These are phyloP conservation scores for Acer saccharum DNA, from an alignment of 345 rosid genomes.

Conservation along the genomic window DNA sequence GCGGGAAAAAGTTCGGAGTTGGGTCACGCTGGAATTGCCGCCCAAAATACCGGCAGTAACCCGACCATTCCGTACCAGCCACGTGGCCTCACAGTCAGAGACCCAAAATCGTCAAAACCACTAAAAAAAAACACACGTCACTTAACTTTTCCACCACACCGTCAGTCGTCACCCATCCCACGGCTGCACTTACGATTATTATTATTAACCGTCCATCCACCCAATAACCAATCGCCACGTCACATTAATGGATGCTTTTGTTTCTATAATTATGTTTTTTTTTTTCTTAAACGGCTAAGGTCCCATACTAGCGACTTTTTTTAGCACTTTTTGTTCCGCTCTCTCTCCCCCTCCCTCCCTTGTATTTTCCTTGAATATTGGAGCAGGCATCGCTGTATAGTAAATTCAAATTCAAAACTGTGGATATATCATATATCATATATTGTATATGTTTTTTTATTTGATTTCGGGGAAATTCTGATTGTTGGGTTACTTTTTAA, in stretches of 20 bases:
- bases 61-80: slow-evolving; percentile 18
- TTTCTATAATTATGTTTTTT: neutral
- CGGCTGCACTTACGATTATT: neutral
- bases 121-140: neutral
- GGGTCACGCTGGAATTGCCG: slow-evolving; percentile 24
- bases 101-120: neutral
- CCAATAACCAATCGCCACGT: slow-evolving; percentile 28
- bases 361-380: slow-evolving; percentile 42
- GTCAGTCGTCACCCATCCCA: neutral
- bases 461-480: neutral
- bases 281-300: slow-evolving; percentile 9
- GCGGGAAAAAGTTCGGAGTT: neutral
- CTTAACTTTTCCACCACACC: neutral
- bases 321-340: neutral
- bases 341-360: neutral
- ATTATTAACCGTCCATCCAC: neutral
- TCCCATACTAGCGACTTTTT: slow-evolving; percentile 13
- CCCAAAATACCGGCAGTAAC: slow-evolving; percentile 30
- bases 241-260: neutral
- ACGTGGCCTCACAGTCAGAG: slow-evolving; percentile 9
- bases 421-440: no score
- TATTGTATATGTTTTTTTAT: no score
- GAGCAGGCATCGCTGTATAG: slow-evolving; percentile 33
- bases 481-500: neutral
- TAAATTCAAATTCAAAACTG: neutral